Conservation (phyloP, 805 yeast species). For the Metschnikowia sp. region DNA sequence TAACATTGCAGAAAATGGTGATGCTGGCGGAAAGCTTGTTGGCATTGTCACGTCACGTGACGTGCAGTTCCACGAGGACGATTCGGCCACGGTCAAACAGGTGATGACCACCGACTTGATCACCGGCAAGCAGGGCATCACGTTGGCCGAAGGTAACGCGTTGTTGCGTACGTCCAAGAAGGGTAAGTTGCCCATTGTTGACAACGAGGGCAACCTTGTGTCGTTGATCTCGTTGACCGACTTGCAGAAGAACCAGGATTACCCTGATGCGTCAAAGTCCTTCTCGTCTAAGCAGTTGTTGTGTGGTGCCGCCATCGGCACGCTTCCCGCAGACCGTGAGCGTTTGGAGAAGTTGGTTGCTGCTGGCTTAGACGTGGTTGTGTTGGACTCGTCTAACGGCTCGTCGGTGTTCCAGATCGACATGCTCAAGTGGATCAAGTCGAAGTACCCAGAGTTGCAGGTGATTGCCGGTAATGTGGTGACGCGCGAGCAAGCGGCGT, state of each 20-base stretch:
- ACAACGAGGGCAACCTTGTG: constrained; percentile 67
- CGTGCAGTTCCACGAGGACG: constrained; percentile 87
- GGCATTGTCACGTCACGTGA: constrained; percentile 98
- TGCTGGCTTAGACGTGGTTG: constrained; percentile 96
- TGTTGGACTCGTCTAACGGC: constrained; percentile 96
- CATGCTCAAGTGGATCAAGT: constrained; percentile 89
- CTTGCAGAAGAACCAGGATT: constrained; percentile 90
- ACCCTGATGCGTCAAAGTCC: constrained; percentile 93
- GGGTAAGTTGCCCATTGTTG: constrained; percentile 96
- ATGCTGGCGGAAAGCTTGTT: constrained; percentile 80
- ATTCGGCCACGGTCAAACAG: constrained; percentile 56
- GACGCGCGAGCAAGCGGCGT: constrained; percentile 98
- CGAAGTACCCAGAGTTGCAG: constrained; percentile 72
- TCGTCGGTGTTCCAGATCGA: constrained; percentile 92
- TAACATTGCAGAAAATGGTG: constrained; percentile 65
- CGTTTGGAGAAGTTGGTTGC: constrained; percentile 82
- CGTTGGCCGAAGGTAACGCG: constrained; percentile 82
- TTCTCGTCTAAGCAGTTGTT: constrained; percentile 89
- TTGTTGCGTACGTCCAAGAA: constrained; percentile 89
- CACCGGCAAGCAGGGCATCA: constrained; percentile 80
- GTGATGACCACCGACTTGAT: constrained; percentile 89
- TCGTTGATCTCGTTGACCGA: constrained; percentile 93
- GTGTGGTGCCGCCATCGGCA: constrained; percentile 99
- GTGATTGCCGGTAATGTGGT: constrained; percentile 98
- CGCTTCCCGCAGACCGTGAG: constrained; percentile 81